A percentile compares a stretch with the other conserved stretches of the same genome.
These are phyloP conservation scores for Penicillium robsamsonii DNA, from an alignment of 495 filamentous ascomycete species.

Conservation along the genomic window DNA sequence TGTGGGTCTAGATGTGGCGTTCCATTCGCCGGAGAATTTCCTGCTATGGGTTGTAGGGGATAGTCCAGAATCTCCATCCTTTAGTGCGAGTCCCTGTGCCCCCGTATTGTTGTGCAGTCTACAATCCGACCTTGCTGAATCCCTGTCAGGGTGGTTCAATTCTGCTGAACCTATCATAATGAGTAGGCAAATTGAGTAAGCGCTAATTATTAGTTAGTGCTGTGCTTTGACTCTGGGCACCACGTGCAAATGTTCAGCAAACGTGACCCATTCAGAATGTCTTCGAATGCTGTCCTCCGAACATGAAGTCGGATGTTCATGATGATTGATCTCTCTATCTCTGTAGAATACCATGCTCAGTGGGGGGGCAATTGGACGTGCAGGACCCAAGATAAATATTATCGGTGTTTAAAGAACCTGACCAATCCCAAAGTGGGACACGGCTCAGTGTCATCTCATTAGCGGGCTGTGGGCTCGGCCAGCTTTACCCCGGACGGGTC, in stretches of 20 bases:
- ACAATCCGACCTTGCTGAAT: conserved; percentile 5
- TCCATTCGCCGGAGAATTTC: conserved; percentile 22
- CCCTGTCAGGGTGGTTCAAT: conserved; percentile 12
- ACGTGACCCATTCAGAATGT: conserved; percentile 14
- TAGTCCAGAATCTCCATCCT: conserved; percentile 3
- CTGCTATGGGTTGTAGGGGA: conserved; percentile 11
- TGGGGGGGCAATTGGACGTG: conserved; percentile 6
- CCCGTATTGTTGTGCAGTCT: conserved; percentile 7
- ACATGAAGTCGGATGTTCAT: conserved; percentile 14
- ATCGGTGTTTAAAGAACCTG: conserved; percentile 13
- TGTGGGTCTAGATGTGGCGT: conserved; percentile 18
- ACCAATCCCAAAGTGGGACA: conserved; percentile 12
- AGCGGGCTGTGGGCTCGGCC: conserved; percentile 13
- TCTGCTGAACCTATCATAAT: conserved; percentile 17
- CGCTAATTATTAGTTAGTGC: no score
- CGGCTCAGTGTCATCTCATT: conserved; percentile 15
- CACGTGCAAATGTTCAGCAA: conserved; percentile 6
- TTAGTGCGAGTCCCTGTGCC: conserved; percentile 15
- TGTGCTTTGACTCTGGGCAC: conserved; percentile 10
- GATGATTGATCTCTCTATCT: conserved; percentile 16
- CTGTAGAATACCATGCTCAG: conserved; percentile 3
- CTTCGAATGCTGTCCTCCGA: conserved; percentile 11
- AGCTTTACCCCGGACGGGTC: conserved; percentile 19
- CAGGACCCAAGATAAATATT: conserved; percentile 14
- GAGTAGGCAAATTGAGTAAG: conserved; percentile 11